These are phyloP conservation scores for Penicillium glabrum DNA, from an alignment of 2,329 filamentous ascomycete species.

Conservation along the genomic window DNA sequence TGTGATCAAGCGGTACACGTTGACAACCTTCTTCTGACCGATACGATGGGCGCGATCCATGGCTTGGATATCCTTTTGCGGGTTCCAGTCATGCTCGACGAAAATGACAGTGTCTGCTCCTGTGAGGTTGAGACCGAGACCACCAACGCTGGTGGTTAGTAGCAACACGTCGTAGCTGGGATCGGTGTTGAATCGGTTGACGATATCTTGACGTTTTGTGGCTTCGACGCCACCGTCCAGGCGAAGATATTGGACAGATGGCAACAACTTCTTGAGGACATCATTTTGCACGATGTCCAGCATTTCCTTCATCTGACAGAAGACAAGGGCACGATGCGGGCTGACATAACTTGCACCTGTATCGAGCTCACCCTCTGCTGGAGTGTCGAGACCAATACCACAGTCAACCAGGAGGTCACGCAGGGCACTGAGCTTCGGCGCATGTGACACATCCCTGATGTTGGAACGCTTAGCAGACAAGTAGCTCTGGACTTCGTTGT, in stretches of 20 bases:
- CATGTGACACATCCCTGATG: slow-evolving; percentile 81
- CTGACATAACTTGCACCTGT: slow-evolving; percentile 78
- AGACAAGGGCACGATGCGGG: slow-evolving; percentile 91
- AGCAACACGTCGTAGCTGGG: slow-evolving; percentile 93
- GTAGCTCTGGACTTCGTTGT: slow-evolving; percentile 80
- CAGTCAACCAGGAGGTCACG: slow-evolving; percentile 96
- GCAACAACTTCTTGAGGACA: slow-evolving; percentile 86
- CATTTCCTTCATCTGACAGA: slow-evolving; percentile 99
- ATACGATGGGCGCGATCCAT: slow-evolving; percentile 99
- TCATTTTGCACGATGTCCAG: slow-evolving; percentile 97
- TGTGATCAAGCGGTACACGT: slow-evolving; percentile 95
- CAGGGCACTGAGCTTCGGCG: slow-evolving; percentile 87
- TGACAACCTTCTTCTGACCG: slow-evolving; percentile 99
- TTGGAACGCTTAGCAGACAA: slow-evolving; percentile 76
- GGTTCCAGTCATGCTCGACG: slow-evolving; percentile 99
- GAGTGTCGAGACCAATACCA: slow-evolving; percentile 78
- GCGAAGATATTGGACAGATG: slow-evolving; percentile 88
- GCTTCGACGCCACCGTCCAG: slow-evolving; percentile 92
- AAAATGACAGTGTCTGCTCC: slow-evolving; percentile 99
- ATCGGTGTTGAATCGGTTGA: slow-evolving; percentile 98
- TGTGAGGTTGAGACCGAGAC: slow-evolving; percentile 89
- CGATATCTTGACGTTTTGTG: slow-evolving; percentile 91
- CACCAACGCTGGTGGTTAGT: slow-evolving; percentile 91
- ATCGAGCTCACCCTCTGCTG: slow-evolving; percentile 54
- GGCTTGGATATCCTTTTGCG: slow-evolving; percentile 95